Percentiles rank a stretch among this genome's conserved stretches.
These are phyloP conservation scores for Microcyclospora pomicola DNA, from an alignment of 2,329 filamentous ascomycete genomes.

Conservation along the genomic window DNA sequence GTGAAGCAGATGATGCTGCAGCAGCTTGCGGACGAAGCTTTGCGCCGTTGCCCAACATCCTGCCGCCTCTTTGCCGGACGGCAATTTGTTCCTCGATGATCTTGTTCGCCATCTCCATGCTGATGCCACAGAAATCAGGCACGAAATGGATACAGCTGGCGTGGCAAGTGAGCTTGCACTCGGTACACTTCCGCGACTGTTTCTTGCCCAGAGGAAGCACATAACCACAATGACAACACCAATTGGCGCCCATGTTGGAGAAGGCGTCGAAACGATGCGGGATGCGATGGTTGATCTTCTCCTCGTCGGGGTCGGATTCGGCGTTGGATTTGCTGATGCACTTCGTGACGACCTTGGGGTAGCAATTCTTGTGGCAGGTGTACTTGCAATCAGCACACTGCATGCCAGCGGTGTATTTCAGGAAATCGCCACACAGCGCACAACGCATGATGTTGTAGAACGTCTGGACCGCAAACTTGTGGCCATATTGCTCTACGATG, in stretches of 20 bases:
- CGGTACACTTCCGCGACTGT: conserved; percentile 86
- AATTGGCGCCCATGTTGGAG: conserved; percentile 94
- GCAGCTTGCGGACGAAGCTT: conserved; percentile 44
- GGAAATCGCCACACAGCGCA: conserved; percentile 90
- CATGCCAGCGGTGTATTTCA: conserved; percentile 98
- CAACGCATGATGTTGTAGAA: conserved; percentile 99
- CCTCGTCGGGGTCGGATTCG: conserved; percentile 94
- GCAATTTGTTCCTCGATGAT: conserved; percentile 58
- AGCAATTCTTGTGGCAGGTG: conserved; percentile 97
- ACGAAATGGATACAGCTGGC: conserved; percentile 86
- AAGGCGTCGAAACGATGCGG: conserved; percentile 95
- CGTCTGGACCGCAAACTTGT: conserved; percentile 97
- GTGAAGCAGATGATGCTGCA: conserved; percentile 21
- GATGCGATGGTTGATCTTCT: conserved; percentile 99
- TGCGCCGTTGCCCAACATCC: conserved; percentile 16
- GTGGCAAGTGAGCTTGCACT: conserved; percentile 87
- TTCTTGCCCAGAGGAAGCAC: conserved; percentile 89
- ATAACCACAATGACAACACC: conserved; percentile 98
- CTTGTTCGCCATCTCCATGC: conserved; percentile 90
- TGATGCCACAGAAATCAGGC: conserved; percentile 98
- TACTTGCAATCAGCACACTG: conserved; percentile 99
- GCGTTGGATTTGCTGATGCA: conserved; percentile 99
- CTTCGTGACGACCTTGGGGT: conserved; percentile 91
- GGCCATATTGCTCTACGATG: conserved; percentile 94
- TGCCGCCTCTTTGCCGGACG: conserved; percentile 44